phyloP scores from a whole-genome alignment of 495 filamentous ascomycete genomes.

The Penicillium maclennaniae region DNA sequence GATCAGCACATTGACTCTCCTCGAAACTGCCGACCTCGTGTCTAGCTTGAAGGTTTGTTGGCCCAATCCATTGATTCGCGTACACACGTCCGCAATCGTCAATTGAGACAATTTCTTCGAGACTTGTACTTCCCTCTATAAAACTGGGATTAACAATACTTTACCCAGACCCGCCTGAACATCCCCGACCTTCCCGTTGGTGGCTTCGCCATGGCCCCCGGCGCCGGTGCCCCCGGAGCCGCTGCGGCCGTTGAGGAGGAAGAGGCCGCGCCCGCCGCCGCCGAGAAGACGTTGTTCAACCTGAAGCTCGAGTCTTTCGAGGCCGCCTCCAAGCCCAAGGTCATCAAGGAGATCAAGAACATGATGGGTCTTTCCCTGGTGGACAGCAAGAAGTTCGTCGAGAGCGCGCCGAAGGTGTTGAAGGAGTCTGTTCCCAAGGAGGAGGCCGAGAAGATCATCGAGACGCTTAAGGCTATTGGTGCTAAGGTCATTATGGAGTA shows the following conservation, averaged over 20 bases:
- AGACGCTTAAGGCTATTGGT: constrained; percentile 86
- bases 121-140: not conserved
- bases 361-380: constrained; percentile 93
- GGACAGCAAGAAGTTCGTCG: constrained; percentile 99
- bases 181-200: constrained; percentile 96
- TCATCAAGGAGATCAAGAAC: constrained; percentile 99
- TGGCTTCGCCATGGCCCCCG: constrained; percentile 68
- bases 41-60: constrained; percentile 77
- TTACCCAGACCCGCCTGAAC: constrained; percentile 80
- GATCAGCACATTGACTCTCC: constrained; percentile 92
- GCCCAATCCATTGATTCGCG: constrained; percentile 3
- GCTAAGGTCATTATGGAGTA: constrained; percentile 89
- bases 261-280: constrained; percentile 71
- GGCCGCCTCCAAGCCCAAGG: constrained; percentile 84
- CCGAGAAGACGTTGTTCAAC: constrained; percentile 97
- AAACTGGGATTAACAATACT: constrained; percentile 1
- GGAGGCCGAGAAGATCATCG: constrained; percentile 97
- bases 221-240: constrained; percentile 51
- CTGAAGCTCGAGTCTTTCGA: constrained; percentile 89
- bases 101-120: constrained; percentile 1
- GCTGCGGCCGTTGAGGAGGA: constrained; percentile 74
- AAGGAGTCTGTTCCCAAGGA: constrained; percentile 98
- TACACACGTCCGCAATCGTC: constrained; percentile 3
- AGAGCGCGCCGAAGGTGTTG: constrained; percentile 94
- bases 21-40: constrained; percentile 96